Evolutionary conservation across 2,329 filamentous ascomycete species (phyloP).

Genomic region (Dendryphion nanum): DNA sequence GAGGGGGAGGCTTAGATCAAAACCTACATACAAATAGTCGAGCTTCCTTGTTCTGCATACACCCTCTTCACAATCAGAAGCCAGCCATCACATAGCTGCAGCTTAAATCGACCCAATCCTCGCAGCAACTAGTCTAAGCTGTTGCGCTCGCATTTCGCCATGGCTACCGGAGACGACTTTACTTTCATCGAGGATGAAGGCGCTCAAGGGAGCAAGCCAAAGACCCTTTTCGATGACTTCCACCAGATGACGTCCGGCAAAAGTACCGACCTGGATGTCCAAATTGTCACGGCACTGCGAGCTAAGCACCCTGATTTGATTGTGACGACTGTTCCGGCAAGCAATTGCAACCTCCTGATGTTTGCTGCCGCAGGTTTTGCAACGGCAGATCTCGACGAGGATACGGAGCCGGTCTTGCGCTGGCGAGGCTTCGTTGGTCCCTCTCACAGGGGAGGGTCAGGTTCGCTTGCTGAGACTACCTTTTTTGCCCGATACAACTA

Average conservation of each 20-base stretch:
- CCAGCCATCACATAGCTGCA: no score
- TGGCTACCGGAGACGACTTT: conserved; percentile 29
- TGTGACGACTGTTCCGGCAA: conserved; percentile 38
- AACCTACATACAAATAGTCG: no score
- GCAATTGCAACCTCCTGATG: conserved; percentile 39
- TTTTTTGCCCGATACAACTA: conserved; percentile 43
- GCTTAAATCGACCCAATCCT: no score
- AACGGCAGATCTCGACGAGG: conserved; percentile 35
- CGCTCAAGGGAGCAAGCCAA: conserved; percentile 10
- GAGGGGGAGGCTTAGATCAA: no score
- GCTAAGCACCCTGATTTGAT: conserved; percentile 37
- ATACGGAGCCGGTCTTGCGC: conserved; percentile 37
- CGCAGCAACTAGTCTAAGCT: no score
- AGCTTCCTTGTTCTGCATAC: no score
- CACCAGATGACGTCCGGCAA: conserved; percentile 34
- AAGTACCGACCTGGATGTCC: conserved; percentile 40
- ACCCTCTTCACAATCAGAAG: no score
- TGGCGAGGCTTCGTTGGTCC: conserved; percentile 40
- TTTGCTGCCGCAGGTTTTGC: conserved; percentile 46
- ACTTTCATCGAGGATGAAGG: conserved; percentile 26
- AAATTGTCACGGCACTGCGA: conserved; percentile 38
- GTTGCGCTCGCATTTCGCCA: conserved; percentile 7
- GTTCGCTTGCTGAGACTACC: conserved; percentile 36
- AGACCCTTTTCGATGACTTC: conserved; percentile 35
- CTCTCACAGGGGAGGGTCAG: conserved; percentile 25